Conservation (phyloP, 2,329 filamentous ascomycete species). For the Dactylellina leptospora region DNA sequence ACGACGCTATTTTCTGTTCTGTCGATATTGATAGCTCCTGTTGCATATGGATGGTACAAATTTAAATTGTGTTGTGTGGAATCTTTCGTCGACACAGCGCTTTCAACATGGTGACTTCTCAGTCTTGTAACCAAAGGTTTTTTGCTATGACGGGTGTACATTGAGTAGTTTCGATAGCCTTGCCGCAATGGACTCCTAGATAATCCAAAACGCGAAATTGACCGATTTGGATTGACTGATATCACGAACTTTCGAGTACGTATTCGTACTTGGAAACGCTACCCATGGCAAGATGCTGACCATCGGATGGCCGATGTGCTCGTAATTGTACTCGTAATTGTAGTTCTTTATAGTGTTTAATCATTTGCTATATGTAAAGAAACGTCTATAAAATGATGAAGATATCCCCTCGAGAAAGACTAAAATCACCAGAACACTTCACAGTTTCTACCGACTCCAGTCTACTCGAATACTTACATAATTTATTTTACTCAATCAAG, state of each 20-base stretch:
- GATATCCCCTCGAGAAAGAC: slow-evolving; percentile 4
- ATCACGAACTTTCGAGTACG: too few relatives aligned
- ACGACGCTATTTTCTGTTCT: not conserved
- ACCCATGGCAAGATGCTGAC: too few relatives aligned
- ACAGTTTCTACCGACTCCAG: slow-evolving; percentile 13
- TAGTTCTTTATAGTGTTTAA: too few relatives aligned
- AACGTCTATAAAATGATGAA: slow-evolving; percentile 23
- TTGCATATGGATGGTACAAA: not conserved
- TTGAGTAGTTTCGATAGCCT: slow-evolving; percentile 22
- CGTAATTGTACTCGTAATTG: too few relatives aligned
- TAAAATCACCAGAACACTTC: slow-evolving; percentile 28
- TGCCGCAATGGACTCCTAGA: not conserved
- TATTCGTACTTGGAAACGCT: too few relatives aligned
- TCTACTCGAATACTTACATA: not conserved
- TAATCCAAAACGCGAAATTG: slow-evolving; percentile 28
- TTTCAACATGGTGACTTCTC: too few relatives aligned
- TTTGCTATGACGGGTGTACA: too few relatives aligned
- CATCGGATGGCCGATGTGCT: too few relatives aligned
- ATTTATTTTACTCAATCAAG: not conserved
- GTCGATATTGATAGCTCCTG: not conserved
- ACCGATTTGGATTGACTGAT: slow-evolving; percentile 18
- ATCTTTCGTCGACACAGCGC: not conserved
- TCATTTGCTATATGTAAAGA: not conserved
- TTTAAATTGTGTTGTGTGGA: slow-evolving; percentile 12
- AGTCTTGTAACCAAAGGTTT: too few relatives aligned